Conservation (phyloP, 2,329 filamentous ascomycete species). For the Trichophyton verrucosum region DNA sequence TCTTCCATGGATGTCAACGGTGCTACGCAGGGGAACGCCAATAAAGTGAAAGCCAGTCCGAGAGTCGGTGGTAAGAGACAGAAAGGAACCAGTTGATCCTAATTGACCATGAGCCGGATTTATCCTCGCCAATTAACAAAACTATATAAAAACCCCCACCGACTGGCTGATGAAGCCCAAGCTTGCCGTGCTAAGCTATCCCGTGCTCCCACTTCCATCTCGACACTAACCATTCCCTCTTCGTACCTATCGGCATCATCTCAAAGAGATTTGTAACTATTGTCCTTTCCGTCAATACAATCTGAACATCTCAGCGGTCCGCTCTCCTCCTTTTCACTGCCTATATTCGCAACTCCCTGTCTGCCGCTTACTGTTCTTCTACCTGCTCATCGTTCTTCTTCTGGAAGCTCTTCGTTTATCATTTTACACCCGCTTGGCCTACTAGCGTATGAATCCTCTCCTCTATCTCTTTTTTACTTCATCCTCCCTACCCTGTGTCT, state of each 20-base stretch:
- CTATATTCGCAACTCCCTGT: background rate
- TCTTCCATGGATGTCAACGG: conserved; percentile 39
- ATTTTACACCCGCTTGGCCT: background rate
- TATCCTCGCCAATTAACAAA: background rate
- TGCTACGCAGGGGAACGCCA: conserved; percentile 21
- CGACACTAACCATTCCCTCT: background rate
- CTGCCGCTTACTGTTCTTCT: background rate
- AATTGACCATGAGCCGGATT: background rate
- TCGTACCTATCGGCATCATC: background rate
- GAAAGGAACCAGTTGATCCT: conserved; percentile 25
- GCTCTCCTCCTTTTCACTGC: background rate
- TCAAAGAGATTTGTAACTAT: conserved; percentile 3
- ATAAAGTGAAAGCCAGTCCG: conserved; percentile 38
- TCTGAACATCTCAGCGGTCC: background rate
- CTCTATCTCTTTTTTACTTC: background rate
- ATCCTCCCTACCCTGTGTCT: background rate
- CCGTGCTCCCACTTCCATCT: too few species aligned
- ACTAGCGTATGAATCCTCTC: background rate
- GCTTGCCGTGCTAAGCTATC: background rate
- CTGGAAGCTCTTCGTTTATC: background rate
- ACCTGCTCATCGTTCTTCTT: background rate
- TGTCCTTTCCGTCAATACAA: background rate
- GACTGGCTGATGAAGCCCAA: background rate
- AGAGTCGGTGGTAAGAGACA: conserved; percentile 36
- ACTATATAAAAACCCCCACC: background rate